phyloP scores from a whole-genome alignment of 352 stramenopile species.

The Phytophthora capsici region DNA sequence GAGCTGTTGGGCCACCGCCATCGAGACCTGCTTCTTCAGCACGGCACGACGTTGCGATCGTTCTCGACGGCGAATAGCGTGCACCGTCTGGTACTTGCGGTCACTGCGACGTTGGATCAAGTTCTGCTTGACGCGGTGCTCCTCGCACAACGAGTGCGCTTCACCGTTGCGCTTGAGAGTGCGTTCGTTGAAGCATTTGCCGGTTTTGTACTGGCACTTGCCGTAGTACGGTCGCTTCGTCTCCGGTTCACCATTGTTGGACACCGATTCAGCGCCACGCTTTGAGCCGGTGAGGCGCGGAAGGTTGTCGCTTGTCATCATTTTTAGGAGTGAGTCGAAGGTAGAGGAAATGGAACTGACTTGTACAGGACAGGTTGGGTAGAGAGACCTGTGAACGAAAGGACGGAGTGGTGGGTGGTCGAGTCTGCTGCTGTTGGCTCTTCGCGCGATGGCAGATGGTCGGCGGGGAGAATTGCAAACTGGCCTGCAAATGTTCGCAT shows the following conservation, averaged over 20 bases:
- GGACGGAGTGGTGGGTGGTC: constrained; percentile 11
- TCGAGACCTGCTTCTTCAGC: constrained; percentile 83
- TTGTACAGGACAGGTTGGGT: constrained; percentile 13
- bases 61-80: constrained; percentile 78
- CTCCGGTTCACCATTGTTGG: constrained; percentile 8
- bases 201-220: constrained; percentile 90
- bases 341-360: constrained; percentile 27
- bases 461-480: constrained; percentile 61
- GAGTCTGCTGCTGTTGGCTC: constrained; percentile 38
- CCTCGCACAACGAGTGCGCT: constrained; percentile 82
- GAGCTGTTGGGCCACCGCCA: constrained; percentile 80
- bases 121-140: constrained; percentile 89
- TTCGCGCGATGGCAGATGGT: constrained; percentile 36
- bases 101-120: constrained; percentile 85
- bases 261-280: constrained; percentile 20
- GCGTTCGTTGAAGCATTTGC: constrained; percentile 89
- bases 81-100: constrained; percentile 88
- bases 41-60: constrained; percentile 80
- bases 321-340: constrained; percentile 42
- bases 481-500: constrained; percentile 48
- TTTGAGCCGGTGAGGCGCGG: constrained; percentile 15
- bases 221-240: constrained; percentile 57
- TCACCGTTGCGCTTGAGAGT: constrained; percentile 87
- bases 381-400: constrained; percentile 3
- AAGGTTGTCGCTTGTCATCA: constrained; percentile 36